These are phyloP conservation scores for Termitomyces sp. DNA, from an alignment of 768 basidiomycete species.

Conservation along the genomic window DNA sequence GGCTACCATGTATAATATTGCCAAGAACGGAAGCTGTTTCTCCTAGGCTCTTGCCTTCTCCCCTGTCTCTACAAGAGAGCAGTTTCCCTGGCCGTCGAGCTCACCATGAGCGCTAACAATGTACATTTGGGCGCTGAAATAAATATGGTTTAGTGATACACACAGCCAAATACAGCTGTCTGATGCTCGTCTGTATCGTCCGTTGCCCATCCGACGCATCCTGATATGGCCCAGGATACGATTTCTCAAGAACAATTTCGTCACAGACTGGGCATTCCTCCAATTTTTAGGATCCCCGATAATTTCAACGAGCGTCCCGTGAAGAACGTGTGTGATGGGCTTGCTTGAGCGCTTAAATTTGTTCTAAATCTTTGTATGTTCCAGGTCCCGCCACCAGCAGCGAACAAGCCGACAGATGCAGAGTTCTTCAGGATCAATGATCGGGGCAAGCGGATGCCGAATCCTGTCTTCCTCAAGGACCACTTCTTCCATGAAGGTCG, in stretches of 20 bases:
- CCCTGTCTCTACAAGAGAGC: background rate
- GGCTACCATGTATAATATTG: background rate
- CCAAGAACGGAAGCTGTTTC: background rate
- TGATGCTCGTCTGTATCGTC: conserved; percentile 14
- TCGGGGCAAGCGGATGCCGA: conserved; percentile 55
- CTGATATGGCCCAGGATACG: conserved; percentile 8
- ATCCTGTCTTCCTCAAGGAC: conserved; percentile 74
- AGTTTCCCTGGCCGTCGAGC: background rate
- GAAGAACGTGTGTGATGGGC: conserved; percentile 11
- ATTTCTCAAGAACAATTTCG: background rate
- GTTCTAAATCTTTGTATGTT: background rate
- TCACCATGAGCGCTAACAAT: background rate
- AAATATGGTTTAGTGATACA: conserved; percentile 4
- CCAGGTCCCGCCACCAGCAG: conserved; percentile 68
- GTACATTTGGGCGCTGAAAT: conserved; percentile 4
- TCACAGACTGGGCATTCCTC: conserved; percentile 13
- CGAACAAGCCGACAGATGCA: conserved; percentile 60
- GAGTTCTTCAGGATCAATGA: conserved; percentile 60
- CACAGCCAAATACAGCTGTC: conserved; percentile 16
- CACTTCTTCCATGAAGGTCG: conserved; percentile 89
- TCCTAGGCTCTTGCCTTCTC: background rate
- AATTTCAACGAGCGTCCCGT: conserved; percentile 14
- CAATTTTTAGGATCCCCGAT: conserved; percentile 7
- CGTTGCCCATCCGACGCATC: conserved; percentile 1
- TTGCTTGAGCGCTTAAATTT: conserved; percentile 4